Evolutionary conservation across 768 basidiomycete genomes (phyloP).

Genomic region (Collybiopsis confluens): DNA sequence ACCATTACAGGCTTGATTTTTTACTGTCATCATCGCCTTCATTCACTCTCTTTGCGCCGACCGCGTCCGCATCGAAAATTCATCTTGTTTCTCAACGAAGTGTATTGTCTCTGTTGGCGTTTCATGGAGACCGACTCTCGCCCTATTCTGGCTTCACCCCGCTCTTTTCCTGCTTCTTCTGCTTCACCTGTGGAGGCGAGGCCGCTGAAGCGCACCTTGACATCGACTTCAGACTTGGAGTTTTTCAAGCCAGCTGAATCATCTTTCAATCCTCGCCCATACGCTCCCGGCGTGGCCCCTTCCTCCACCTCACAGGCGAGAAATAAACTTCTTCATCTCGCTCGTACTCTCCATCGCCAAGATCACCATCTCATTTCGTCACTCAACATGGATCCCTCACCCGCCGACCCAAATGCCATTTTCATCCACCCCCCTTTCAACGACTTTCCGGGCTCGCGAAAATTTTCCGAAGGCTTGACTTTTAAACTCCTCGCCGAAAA

Average conservation of each 20-base stretch:
- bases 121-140: slow-evolving; percentile 7
- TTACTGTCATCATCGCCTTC: too few species aligned
- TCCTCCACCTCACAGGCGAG: neutral
- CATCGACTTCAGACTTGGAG: slow-evolving; percentile 41
- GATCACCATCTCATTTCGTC: slow-evolving; percentile 43
- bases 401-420: slow-evolving; percentile 57
- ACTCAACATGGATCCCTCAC: slow-evolving; percentile 62
- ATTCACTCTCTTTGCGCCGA: neutral
- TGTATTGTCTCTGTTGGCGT: neutral
- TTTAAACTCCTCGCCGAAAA: slow-evolving; percentile 73
- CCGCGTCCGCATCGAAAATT: neutral
- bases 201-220: slow-evolving; percentile 45
- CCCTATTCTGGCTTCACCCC: slow-evolving; percentile 23
- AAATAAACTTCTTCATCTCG: slow-evolving; percentile 5
- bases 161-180: slow-evolving; percentile 23
- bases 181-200: slow-evolving; percentile 18
- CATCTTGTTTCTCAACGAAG: neutral
- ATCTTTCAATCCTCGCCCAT: slow-evolving; percentile 65
- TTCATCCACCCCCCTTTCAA: slow-evolving; percentile 77
- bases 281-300: slow-evolving; percentile 34
- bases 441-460: slow-evolving; percentile 57
- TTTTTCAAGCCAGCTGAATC: slow-evolving; percentile 63
- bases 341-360: neutral
- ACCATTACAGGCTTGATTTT: too few species aligned
- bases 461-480: slow-evolving; percentile 62